These are phyloP conservation scores for Rhododendron ferrugineum DNA, from an alignment of 148 eudicot species.

Conservation along the genomic window DNA sequence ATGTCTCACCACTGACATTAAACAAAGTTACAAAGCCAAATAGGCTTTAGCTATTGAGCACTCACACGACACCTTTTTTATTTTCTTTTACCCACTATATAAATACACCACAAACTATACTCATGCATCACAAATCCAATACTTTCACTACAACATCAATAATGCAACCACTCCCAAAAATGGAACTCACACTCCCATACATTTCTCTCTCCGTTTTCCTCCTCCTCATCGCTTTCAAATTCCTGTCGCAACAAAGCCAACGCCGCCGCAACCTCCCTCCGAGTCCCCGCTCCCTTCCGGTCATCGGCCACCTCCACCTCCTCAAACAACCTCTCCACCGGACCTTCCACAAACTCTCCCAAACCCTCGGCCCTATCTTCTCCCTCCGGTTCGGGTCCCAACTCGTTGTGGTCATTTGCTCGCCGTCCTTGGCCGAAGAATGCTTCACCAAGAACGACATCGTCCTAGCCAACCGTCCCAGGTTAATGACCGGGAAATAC, in stretches of 20 bases:
- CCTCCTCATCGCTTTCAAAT: not conserved
- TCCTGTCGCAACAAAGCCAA: not conserved
- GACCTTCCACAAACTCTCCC: not conserved
- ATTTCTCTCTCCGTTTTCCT: not conserved
- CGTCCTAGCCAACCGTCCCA: not conserved
- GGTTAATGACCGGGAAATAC: not conserved
- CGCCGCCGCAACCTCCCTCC: not conserved
- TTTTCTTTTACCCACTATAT: too few relatives aligned
- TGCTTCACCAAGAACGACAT: constrained; percentile 4
- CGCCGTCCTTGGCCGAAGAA: not conserved
- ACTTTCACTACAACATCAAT: not conserved
- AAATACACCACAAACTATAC: too few relatives aligned
- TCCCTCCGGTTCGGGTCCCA: not conserved
- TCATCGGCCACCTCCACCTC: constrained; percentile 5
- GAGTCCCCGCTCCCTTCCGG: not conserved
- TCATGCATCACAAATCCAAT: not conserved
- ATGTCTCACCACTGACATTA: too few relatives aligned
- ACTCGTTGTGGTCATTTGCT: not conserved
- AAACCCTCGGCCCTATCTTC: not conserved
- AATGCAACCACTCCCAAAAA: not conserved
- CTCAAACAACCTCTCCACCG: not conserved
- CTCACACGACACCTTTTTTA: too few relatives aligned
- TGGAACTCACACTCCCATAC: not conserved
- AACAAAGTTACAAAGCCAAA: too few relatives aligned
- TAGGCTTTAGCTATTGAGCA: too few relatives aligned